These are phyloP conservation scores for Guillardia theta DNA, from an alignment of 78 protist species.

Conservation along the genomic window DNA sequence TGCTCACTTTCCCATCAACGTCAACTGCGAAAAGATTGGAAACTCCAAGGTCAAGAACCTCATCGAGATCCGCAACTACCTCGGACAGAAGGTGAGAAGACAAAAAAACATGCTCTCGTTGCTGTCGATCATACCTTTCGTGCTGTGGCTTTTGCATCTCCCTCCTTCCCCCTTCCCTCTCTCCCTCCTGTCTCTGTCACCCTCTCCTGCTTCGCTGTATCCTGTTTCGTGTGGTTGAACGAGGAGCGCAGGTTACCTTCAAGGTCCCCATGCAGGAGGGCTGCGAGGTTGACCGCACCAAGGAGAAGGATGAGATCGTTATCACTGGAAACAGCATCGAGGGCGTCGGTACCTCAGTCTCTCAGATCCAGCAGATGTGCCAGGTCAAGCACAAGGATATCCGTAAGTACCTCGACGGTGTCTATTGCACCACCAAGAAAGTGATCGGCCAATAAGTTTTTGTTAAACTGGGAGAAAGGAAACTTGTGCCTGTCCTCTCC, in stretches of 20 bases:
- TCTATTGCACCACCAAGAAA: slow-evolving; percentile 72
- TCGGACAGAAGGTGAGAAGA: slow-evolving; percentile 88
- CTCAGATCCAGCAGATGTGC: slow-evolving; percentile 33
- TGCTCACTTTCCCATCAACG: slow-evolving; percentile 98
- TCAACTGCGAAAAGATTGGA: slow-evolving; percentile 91
- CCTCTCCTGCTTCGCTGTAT: not conserved
- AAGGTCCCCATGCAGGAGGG: slow-evolving; percentile 79
- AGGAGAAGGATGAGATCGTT: slow-evolving; percentile 93
- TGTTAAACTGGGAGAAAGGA: too few species aligned
- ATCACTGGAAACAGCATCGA: slow-evolving; percentile 94
- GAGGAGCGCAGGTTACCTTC: slow-evolving; percentile 56
- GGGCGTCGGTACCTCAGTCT: slow-evolving; percentile 62
- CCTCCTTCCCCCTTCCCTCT: too few species aligned
- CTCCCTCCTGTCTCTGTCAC: too few species aligned
- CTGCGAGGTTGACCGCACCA: slow-evolving; percentile 69
- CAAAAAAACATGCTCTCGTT: not conserved
- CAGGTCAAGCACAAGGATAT: slow-evolving; percentile 93
- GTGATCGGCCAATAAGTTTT: not conserved
- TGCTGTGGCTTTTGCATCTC: not conserved
- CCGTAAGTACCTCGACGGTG: slow-evolving; percentile 99
- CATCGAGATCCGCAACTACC: slow-evolving; percentile 97
- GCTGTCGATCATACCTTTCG: not conserved
- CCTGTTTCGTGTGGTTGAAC: not conserved
- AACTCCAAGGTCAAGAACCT: slow-evolving; percentile 57
- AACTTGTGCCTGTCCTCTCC: too few species aligned